These are phyloP conservation scores for Kwoniella bestiolae DNA, from an alignment of 768 basidiomycete species.

Conservation along the genomic window DNA sequence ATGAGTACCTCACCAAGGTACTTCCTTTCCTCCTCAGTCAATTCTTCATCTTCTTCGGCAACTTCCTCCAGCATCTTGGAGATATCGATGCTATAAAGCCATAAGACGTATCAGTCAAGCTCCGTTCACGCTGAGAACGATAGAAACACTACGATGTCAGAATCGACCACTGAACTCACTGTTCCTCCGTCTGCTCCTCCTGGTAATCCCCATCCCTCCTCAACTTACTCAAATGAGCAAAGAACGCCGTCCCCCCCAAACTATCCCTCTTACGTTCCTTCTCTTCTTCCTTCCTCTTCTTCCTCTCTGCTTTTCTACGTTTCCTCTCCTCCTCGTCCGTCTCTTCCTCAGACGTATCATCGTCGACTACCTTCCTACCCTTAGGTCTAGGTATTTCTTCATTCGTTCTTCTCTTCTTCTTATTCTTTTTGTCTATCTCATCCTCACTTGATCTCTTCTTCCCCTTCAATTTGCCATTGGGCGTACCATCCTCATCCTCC, in stretches of 20 bases:
- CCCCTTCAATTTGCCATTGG: not conserved
- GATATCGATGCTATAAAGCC: slow-evolving; percentile 10
- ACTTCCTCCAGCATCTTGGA: slow-evolving; percentile 4
- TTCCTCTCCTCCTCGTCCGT: slow-evolving; percentile 1
- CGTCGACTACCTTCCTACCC: not conserved
- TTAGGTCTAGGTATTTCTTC: too few species aligned
- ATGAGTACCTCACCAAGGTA: slow-evolving; percentile 30
- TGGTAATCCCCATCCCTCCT: slow-evolving; percentile 9
- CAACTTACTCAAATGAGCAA: slow-evolving; percentile 7
- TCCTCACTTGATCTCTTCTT: slow-evolving; percentile 9
- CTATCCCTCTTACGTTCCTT: not conserved
- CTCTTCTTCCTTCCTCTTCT: slow-evolving; percentile 12
- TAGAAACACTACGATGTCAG: too few species aligned
- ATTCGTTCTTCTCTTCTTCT: not conserved
- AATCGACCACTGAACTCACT: slow-evolving; percentile 1
- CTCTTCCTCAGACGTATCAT: not conserved
- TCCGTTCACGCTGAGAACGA: too few species aligned
- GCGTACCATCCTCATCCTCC: not conserved
- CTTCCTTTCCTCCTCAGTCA: slow-evolving; percentile 8
- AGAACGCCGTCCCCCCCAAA: slow-evolving; percentile 2
- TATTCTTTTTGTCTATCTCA: not conserved
- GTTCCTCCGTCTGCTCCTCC: not conserved
- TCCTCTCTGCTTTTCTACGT: not conserved
- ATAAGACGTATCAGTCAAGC: not conserved
- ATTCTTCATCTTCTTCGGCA: slow-evolving; percentile 12